Evolutionary conservation across 306 rosid species (phyloP).

Genomic region (Cucumis cinereus): DNA sequence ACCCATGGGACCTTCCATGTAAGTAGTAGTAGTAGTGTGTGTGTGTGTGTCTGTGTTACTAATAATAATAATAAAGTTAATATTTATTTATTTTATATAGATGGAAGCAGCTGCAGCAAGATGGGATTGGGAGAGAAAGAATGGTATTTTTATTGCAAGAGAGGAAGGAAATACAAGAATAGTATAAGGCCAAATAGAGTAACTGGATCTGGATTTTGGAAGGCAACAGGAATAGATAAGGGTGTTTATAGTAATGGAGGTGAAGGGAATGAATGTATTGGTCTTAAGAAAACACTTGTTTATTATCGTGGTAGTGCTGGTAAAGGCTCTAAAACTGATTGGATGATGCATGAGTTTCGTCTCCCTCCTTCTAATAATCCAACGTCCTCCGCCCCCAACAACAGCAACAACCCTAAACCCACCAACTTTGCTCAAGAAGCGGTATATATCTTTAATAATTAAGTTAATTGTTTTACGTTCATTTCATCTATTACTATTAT

Average conservation of each 20-base stretch:
- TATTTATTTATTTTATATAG: not conserved
- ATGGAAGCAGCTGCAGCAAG: conserved; percentile 1
- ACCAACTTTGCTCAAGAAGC: conserved; percentile 33
- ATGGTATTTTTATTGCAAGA: conserved; percentile 27
- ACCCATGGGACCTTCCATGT: conserved; percentile 63
- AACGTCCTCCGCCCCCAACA: not conserved
- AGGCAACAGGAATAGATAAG: conserved; percentile 30
- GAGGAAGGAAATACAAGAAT: conserved; percentile 28
- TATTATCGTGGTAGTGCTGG: conserved; percentile 87
- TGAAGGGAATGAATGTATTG: conserved; percentile 32
- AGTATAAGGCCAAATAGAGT: conserved; percentile 30
- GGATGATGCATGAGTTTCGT: conserved; percentile 99
- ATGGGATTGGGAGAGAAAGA: conserved; percentile 20
- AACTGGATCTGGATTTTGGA: conserved; percentile 30
- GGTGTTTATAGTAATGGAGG: conserved; percentile 26
- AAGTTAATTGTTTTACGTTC: too few species aligned
- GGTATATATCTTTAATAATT: conserved; percentile 2
- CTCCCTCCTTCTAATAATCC: conserved; percentile 26
- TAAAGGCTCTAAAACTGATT: conserved; percentile 86
- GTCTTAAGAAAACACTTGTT: conserved; percentile 83
- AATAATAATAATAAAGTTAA: too few species aligned
- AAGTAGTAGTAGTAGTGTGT: too few species aligned
- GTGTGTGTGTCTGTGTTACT: too few species aligned
- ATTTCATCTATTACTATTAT: too few species aligned
- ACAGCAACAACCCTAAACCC: not conserved